Evolutionary conservation across 1,284 basidiomycete genomes (phyloP).

Genomic region (Pisolithus thermaeus): DNA sequence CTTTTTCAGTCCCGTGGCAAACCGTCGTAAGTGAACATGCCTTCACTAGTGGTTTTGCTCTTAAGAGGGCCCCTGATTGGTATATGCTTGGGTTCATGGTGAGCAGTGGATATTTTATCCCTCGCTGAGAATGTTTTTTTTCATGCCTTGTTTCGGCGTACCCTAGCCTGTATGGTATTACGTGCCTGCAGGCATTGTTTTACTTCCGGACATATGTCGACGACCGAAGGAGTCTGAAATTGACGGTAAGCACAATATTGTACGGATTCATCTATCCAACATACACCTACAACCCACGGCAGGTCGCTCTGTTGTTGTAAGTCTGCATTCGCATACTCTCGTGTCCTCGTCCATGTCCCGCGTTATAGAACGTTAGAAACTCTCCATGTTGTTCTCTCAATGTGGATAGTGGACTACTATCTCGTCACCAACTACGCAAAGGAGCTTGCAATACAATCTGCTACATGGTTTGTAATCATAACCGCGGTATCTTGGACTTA

Average conservation of each 20-base stretch:
- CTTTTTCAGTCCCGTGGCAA: no score
- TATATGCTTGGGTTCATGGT: background rate
- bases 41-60: background rate
- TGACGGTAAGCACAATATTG: conserved; percentile 13
- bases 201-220: conserved; percentile 23
- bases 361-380: conserved; percentile 19
- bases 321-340: background rate
- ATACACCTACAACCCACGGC: background rate
- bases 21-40: no score
- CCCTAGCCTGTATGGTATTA: conserved; percentile 23
- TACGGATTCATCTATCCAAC: no score
- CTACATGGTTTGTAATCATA: conserved; percentile 16
- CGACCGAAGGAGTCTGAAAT: conserved; percentile 17
- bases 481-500: background rate
- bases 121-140: background rate
- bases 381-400: conserved; percentile 17
- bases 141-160: conserved; percentile 6
- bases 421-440: conserved; percentile 17
- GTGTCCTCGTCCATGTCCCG: background rate
- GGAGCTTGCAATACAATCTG: conserved; percentile 3
- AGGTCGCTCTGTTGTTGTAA: conserved; percentile 23
- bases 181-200: conserved; percentile 24
- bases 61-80: background rate
- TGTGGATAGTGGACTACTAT: conserved; percentile 22
- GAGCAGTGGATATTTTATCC: background rate